Evolutionary conservation across 1,284 basidiomycete genomes (phyloP), one percentile per base, ranked within the genome.

Genomic region (Sphaerobolus stellatus): DNA sequence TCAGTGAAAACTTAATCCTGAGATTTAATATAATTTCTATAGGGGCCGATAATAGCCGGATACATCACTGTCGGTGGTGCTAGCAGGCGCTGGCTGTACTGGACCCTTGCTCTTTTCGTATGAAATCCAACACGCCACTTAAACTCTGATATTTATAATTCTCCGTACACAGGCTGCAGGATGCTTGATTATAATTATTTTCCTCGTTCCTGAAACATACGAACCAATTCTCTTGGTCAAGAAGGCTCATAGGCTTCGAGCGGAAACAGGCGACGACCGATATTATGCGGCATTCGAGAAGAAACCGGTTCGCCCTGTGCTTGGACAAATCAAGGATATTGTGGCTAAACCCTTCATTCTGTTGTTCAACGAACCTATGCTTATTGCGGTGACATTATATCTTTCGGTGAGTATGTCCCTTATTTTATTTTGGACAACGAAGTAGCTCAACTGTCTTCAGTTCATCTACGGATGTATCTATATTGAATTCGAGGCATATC

Each of bases 131-230:
- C 58, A 24, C 14, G 66, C n/a, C 9, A 6, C 11, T 18, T 14
- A 31, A 49, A 1, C 20, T 14, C 16, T 4, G 40, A 24, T 36
- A 24, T 30, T 34, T 59, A 59, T 60, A 62, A 43, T 60, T 62
- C 50, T 24, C n/a, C 14, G 48, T 13, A n/a, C n/a, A n/a, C n/a
- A 62, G 57, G 72, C 76, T 18, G 79, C 77, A 28, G 60, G 72
- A 20, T 77, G 75, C 60, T 72, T 77, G 56, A 20, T 82, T 8
- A 54, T 80, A 25, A 80, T 89, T 57, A 48, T 90, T 36, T 76
- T 93, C 53, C 82, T 84, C 2, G 68, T 94, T 0, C 88, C 88
- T 1, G 92, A 94, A 71, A 92, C 92, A 1, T 85, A 79, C 58
- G 66, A 66, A 2, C 81, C 80, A 14, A 51, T 88, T 43, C 67